A percentile compares a stretch with the other conserved stretches of the same genome.
Evolutionary conservation across 2,329 filamentous ascomycete genomes (phyloP).

Genomic region (Malbranchea cinnamomea): DNA sequence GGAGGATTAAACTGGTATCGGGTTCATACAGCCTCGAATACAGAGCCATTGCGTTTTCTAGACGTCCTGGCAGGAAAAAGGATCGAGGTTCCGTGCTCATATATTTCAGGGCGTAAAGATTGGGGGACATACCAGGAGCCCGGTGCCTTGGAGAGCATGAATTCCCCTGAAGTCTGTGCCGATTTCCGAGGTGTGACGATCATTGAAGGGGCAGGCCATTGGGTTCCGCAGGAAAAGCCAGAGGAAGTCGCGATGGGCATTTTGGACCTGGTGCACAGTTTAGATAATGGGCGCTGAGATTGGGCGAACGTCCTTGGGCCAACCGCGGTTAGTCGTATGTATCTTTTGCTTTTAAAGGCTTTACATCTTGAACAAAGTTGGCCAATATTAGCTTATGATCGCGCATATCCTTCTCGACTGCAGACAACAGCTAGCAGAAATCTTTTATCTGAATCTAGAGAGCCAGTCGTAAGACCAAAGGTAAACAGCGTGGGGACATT

Average conservation of each 20-base stretch:
- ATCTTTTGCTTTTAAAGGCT: too few species aligned
- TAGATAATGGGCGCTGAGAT: too few species aligned
- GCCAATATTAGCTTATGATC: too few species aligned
- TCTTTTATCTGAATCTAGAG: too few species aligned
- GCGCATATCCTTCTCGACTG: too few species aligned
- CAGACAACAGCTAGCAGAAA: too few species aligned
- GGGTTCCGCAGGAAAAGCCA: conserved; percentile 53
- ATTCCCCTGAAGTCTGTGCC: conserved; percentile 29
- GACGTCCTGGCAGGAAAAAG: conserved; percentile 44
- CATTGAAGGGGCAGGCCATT: conserved; percentile 50
- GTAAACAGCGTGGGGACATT: too few species aligned
- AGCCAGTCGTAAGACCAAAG: too few species aligned
- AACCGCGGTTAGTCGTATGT: too few species aligned
- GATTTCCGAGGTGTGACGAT: conserved; percentile 39
- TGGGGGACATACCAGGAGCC: conserved; percentile 57
- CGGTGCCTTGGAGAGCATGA: conserved; percentile 45
- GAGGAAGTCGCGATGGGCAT: conserved; percentile 37
- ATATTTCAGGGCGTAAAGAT: conserved; percentile 47
- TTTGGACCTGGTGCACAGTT: conserved; percentile 25
- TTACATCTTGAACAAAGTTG: too few species aligned
- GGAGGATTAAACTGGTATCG: conserved; percentile 55
- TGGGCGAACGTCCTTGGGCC: too few species aligned
- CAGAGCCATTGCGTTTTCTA: conserved; percentile 34
- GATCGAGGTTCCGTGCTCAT: conserved; percentile 46
- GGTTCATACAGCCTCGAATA: conserved; percentile 37